Conservation (phyloP, 345 rosid genomes). For the Mallotus nudiflorus region DNA sequence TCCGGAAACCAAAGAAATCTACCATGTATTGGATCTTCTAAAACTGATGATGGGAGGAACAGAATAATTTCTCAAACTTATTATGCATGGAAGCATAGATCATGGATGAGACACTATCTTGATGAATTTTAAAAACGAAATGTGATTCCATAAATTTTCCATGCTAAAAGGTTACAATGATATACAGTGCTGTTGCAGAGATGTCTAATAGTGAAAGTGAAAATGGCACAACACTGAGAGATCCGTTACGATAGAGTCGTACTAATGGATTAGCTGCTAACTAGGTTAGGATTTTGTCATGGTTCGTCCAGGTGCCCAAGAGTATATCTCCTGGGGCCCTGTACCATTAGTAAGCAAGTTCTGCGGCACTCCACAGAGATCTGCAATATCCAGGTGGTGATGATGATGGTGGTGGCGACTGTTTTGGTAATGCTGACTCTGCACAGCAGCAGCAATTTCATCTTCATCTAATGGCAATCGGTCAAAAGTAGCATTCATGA, state of each 20-base stretch:
- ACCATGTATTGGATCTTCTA: conserved; percentile 42
- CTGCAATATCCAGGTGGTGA: conserved; percentile 55
- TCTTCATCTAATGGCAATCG: conserved; percentile 84
- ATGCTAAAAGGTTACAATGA: not conserved
- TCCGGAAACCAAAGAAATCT: conserved; percentile 54
- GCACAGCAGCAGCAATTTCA: conserved; percentile 47
- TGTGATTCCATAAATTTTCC: not conserved
- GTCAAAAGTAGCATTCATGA: conserved; percentile 88
- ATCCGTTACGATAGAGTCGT: no score
- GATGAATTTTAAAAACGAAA: not conserved
- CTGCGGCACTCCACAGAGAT: conserved; percentile 63
- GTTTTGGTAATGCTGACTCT: conserved; percentile 61
- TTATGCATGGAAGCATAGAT: not conserved
- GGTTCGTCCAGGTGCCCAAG: conserved; percentile 56
- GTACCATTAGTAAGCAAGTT: conserved; percentile 65
- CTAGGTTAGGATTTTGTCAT: conserved; percentile 47
- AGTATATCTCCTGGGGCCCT: conserved; percentile 56
- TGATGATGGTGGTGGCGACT: conserved; percentile 44
- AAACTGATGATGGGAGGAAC: conserved; percentile 6
- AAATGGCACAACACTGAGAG: not conserved
- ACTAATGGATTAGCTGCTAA: not conserved
- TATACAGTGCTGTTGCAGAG: not conserved
- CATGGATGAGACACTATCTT: not conserved
- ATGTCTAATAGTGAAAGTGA: not conserved
- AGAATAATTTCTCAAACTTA: not conserved